Percentiles rank a stretch among this genome's conserved stretches.
Conservation (phyloP, 768 basidiomycete genomes). For the Lentinula guzmanii region DNA sequence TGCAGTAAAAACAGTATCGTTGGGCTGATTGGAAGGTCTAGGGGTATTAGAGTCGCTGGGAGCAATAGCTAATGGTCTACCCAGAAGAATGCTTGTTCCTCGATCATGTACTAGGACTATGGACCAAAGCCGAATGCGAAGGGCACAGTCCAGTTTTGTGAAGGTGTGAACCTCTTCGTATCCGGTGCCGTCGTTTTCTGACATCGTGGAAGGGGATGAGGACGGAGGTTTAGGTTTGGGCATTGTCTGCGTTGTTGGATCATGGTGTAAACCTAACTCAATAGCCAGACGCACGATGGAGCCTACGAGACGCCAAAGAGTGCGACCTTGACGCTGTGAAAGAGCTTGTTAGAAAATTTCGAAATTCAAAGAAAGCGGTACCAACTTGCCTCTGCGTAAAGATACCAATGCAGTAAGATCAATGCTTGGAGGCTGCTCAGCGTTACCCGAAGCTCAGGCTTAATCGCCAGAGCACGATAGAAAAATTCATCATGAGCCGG, state of each 20-base stretch:
- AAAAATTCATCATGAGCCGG: constrained; percentile 84
- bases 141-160: constrained; percentile 68
- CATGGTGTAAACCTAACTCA: constrained; percentile 83
- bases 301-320: constrained; percentile 83
- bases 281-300: constrained; percentile 77
- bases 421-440: constrained; percentile 79
- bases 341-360: background rate
- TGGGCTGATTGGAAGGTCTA: constrained; percentile 41
- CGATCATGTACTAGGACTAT: constrained; percentile 85
- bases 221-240: background rate
- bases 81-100: constrained; percentile 82
- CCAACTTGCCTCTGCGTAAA: constrained; percentile 72
- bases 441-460: constrained; percentile 79
- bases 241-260: constrained; percentile 61
- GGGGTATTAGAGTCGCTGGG: constrained; percentile 84
- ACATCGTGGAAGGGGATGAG: background rate
- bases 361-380: background rate
- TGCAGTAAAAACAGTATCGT: constrained; percentile 1
- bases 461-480: constrained; percentile 68
- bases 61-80: constrained; percentile 76
- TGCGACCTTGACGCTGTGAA: constrained; percentile 77
- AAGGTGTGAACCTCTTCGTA: constrained; percentile 31
- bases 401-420: constrained; percentile 82
- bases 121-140: constrained; percentile 79
- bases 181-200: background rate